Conservation (phyloP, 148 eudicot genomes). For the Silene conica region DNA sequence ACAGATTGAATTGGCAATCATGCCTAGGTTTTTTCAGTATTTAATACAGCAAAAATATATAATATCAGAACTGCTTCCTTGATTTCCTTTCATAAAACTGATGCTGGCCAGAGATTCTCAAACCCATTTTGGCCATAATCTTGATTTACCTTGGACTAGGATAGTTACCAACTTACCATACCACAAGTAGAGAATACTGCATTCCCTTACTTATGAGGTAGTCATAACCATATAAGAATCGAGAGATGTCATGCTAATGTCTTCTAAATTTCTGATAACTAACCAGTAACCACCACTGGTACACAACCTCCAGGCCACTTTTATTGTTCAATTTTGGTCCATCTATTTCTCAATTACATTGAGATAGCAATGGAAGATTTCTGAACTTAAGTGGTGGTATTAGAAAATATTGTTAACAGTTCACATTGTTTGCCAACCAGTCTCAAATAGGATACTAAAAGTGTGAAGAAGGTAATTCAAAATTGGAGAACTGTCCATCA, state of each 20-base stretch:
- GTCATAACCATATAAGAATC: too few species aligned
- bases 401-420: neutral
- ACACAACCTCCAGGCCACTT: neutral
- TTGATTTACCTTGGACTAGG: neutral
- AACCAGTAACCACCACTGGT: neutral
- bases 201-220: too few species aligned
- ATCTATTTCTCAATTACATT: neutral
- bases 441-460: too few species aligned
- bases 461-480: neutral
- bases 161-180: neutral
- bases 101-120: neutral
- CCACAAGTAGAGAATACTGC: neutral
- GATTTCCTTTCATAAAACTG: neutral
- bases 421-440: neutral
- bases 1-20: neutral
- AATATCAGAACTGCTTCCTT: neutral
- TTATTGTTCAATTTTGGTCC: neutral
- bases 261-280: neutral
- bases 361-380: neutral
- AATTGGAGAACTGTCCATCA: neutral
- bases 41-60: too few species aligned
- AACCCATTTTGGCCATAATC: neutral
- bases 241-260: too few species aligned
- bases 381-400: neutral
- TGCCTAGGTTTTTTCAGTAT: neutral